These are phyloP conservation scores for Globisporangium polare DNA, from an alignment of 352 stramenopile species.

Conservation along the genomic window DNA sequence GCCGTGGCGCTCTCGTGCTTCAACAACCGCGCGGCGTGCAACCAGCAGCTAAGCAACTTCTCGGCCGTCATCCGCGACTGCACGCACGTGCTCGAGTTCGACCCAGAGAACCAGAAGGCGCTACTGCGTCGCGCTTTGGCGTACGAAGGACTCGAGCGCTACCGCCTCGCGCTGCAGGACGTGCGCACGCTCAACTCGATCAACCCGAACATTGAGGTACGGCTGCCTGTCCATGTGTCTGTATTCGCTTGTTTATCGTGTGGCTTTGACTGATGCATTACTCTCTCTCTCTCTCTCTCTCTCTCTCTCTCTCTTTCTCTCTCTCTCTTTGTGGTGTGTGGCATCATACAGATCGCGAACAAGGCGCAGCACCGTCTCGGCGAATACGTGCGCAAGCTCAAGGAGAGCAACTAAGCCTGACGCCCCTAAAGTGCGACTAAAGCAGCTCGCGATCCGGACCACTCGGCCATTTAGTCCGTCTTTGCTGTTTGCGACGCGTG, in stretches of 20 bases:
- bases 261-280: background rate
- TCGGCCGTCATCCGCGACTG: conserved; percentile 94
- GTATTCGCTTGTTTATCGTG: conserved; percentile 2
- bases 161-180: conserved; percentile 86
- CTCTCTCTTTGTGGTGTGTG: background rate
- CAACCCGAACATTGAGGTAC: conserved; percentile 86
- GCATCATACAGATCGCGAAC: conserved; percentile 63
- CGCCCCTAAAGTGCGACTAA: background rate
- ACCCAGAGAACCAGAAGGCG: conserved; percentile 94
- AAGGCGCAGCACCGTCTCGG: conserved; percentile 88
- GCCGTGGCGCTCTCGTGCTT: conserved; percentile 91
- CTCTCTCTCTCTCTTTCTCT: too few relatives aligned
- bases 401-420: conserved; percentile 61
- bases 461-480: background rate
- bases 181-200: conserved; percentile 82
- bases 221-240: conserved; percentile 9
- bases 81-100: conserved; percentile 92
- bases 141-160: conserved; percentile 95
- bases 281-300: too few relatives aligned
- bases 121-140: conserved; percentile 92
- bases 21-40: conserved; percentile 94
- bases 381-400: conserved; percentile 84
- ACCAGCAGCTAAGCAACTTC: conserved; percentile 98
- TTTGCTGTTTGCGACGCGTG: conserved; percentile 4
- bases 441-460: background rate